Evolutionary conservation across 257 asterid genomes (phyloP).

Genomic region (Solanum corneliomulleri): DNA sequence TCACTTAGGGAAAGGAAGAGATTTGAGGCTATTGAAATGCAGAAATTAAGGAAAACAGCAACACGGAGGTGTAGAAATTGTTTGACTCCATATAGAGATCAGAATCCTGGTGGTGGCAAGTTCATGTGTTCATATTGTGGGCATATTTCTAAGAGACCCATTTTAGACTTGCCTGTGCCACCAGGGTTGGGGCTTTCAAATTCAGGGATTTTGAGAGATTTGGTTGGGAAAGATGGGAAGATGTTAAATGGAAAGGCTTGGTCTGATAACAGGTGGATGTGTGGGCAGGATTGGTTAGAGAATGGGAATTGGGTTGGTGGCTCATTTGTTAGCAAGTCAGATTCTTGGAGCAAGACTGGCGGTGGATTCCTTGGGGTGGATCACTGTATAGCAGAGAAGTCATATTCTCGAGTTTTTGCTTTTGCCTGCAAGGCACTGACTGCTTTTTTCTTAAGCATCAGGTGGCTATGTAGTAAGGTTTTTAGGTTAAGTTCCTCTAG

Average conservation of each 20-base stretch:
- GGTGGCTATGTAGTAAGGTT: slow-evolving; percentile 80
- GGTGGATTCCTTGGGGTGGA: slow-evolving; percentile 43
- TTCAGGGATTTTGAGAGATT: slow-evolving; percentile 73
- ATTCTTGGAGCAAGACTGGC: slow-evolving; percentile 53
- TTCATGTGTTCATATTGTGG: slow-evolving; percentile 99
- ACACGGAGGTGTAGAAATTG: slow-evolving; percentile 95
- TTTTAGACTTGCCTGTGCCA: slow-evolving; percentile 73
- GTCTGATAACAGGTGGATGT: slow-evolving; percentile 82
- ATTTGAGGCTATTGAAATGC: slow-evolving; percentile 77
- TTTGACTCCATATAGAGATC: slow-evolving; percentile 82
- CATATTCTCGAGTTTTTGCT: slow-evolving; percentile 57
- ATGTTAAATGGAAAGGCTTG: slow-evolving; percentile 69
- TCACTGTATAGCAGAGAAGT: slow-evolving; percentile 62
- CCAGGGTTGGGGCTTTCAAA: slow-evolving; percentile 55
- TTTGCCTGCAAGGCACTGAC: slow-evolving; percentile 51
- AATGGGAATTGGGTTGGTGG: slow-evolving; percentile 67
- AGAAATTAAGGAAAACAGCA: slow-evolving; percentile 84
- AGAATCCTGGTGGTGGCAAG: slow-evolving; percentile 96
- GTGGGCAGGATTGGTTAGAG: slow-evolving; percentile 94
- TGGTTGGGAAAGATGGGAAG: slow-evolving; percentile 86
- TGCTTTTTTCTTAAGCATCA: slow-evolving; percentile 36
- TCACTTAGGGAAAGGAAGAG: slow-evolving; percentile 71
- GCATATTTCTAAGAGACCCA: slow-evolving; percentile 89
- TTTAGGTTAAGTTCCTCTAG: slow-evolving; percentile 68
- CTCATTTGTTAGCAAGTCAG: slow-evolving; percentile 46